Conservation (phyloP, 2,329 filamentous ascomycete species). For the Ilyonectria mors-panacis region DNA sequence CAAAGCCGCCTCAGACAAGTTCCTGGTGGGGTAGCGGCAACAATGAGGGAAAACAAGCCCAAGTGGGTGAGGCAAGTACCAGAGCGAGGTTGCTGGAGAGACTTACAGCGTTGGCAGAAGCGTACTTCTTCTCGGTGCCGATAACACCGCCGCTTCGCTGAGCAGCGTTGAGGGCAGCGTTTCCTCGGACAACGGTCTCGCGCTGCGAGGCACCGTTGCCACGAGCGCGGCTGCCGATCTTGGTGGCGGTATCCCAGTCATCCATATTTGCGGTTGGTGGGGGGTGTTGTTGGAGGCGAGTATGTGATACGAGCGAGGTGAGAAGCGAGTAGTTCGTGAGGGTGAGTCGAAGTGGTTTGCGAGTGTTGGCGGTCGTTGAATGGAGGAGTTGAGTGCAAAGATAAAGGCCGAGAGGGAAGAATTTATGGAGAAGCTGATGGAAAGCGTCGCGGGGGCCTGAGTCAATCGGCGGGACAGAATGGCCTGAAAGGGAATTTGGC, state of each 20-base stretch:
- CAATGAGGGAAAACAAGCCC: constrained; percentile 3
- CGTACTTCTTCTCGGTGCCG: constrained; percentile 92
- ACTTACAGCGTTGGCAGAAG: constrained; percentile 76
- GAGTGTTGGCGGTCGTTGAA: constrained; percentile 27
- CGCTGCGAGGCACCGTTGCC: constrained; percentile 76
- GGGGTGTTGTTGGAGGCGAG: constrained; percentile 17
- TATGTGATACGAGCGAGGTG: constrained; percentile 12
- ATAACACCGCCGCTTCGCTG: constrained; percentile 83
- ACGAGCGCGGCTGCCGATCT: constrained; percentile 91
- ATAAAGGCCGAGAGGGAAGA: constrained; percentile 40
- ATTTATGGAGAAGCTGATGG: constrained; percentile 52
- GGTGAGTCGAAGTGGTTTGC: constrained; percentile 26
- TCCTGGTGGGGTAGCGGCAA: constrained; percentile 16
- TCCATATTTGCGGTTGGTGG: constrained; percentile 63
- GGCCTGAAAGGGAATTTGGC: constrained; percentile 42
- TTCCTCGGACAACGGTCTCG: constrained; percentile 92
- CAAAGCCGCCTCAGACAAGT: not conserved
- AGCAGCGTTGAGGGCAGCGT: constrained; percentile 88
- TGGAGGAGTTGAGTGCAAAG: constrained; percentile 37
- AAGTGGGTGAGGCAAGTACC: constrained; percentile 1
- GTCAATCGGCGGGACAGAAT: constrained; percentile 55
- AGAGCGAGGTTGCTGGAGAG: not conserved
- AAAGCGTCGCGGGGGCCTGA: constrained; percentile 53
- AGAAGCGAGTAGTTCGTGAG: not conserved
- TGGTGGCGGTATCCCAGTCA: constrained; percentile 91